phyloP scores from a whole-genome alignment of 106 monocot species.

The Triglochin maritima region DNA sequence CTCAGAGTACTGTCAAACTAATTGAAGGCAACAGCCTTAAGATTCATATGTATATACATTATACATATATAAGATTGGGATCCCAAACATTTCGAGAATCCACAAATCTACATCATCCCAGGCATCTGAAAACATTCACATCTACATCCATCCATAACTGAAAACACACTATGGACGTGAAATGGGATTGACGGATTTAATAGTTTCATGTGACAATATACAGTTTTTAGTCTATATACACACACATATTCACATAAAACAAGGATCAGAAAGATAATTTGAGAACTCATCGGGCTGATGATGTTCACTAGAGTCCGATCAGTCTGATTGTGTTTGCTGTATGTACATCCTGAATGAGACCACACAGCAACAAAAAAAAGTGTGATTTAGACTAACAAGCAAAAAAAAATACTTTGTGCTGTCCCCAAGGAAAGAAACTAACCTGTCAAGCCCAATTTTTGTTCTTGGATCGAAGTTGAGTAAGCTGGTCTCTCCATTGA shows the following conservation, averaged over 20 bases:
- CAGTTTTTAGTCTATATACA: neutral
- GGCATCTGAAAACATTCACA: no score
- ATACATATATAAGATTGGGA: no score
- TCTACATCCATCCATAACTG: no score
- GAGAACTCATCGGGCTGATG: neutral
- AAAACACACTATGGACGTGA: no score
- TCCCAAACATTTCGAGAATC: no score
- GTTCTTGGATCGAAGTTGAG: constrained; percentile 54
- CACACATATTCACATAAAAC: neutral
- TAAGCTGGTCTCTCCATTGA: constrained; percentile 69
- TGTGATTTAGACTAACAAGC: neutral
- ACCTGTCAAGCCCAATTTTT: constrained; percentile 59
- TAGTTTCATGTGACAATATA: neutral
- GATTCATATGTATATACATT: no score
- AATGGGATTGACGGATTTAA: no score
- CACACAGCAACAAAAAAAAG: neutral
- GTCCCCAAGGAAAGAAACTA: neutral
- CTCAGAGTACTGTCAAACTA: no score
- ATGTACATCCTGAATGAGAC: neutral
- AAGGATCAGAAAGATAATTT: no score
- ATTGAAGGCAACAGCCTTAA: no score
- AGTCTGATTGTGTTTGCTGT: neutral
- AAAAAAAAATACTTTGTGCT: neutral
- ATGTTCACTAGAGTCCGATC: neutral
- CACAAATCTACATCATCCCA: no score